These are phyloP conservation scores for Agaricus subrufescens DNA, from an alignment of 768 basidiomycete species.

Conservation along the genomic window DNA sequence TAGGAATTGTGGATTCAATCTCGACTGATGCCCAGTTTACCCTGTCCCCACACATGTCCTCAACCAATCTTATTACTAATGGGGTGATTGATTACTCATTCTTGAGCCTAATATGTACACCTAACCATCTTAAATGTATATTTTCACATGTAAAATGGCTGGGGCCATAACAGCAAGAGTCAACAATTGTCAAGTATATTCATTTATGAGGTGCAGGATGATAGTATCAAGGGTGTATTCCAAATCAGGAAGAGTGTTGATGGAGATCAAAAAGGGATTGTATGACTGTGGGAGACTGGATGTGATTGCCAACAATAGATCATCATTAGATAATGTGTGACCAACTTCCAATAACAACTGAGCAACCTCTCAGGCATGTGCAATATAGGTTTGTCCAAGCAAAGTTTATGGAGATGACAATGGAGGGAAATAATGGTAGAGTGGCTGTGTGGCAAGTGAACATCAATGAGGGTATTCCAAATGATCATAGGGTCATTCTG, in stretches of 20 bases:
- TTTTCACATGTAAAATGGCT: too few relatives aligned
- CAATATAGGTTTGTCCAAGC: conserved; percentile 3
- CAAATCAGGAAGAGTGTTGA: background rate
- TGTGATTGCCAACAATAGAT: background rate
- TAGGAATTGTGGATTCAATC: too few relatives aligned
- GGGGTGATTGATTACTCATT: too few relatives aligned
- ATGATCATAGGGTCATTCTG: too few relatives aligned
- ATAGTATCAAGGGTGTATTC: background rate
- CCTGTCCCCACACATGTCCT: too few relatives aligned
- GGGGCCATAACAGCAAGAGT: too few relatives aligned
- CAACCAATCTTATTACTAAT: too few relatives aligned
- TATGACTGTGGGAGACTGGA: conserved; percentile 4
- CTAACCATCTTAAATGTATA: too few relatives aligned
- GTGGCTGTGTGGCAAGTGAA: background rate
- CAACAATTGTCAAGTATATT: background rate
- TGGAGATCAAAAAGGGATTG: conserved; percentile 1
- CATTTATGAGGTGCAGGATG: background rate
- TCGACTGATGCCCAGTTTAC: too few relatives aligned
- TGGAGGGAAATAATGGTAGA: conserved; percentile 1
- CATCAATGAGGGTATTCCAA: conserved; percentile 1
- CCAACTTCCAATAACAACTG: background rate
- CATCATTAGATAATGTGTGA: background rate
- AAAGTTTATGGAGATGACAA: background rate
- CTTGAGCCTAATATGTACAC: too few relatives aligned
- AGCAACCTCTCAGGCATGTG: background rate